Evolutionary conservation across 495 filamentous ascomycete genomes (phyloP).

Genomic region (Aspergillus affinis): DNA sequence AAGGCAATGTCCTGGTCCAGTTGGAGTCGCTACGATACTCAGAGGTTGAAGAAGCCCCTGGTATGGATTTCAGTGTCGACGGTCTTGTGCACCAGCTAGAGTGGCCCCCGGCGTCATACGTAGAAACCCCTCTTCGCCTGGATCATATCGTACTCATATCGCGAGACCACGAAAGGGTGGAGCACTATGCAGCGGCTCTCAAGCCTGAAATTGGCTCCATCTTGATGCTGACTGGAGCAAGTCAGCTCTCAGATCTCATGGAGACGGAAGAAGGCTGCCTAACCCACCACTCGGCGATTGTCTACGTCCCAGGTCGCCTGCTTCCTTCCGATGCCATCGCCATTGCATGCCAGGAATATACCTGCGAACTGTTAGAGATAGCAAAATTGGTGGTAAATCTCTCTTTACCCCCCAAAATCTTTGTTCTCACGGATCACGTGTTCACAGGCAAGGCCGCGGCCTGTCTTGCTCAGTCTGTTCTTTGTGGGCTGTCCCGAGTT

Average conservation of each 20-base stretch:
- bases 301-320: no score
- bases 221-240: not conserved
- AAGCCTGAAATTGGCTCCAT: not conserved
- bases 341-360: not conserved
- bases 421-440: conserved; percentile 1
- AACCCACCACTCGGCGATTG: no score
- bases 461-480: conserved; percentile 31
- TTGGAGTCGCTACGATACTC: conserved; percentile 35
- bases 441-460: conserved; percentile 3
- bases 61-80: conserved; percentile 24
- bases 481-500: conserved; percentile 36
- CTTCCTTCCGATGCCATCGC: conserved; percentile 2
- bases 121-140: conserved; percentile 20
- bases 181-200: conserved; percentile 1
- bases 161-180: conserved; percentile 2
- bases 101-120: conserved; percentile 28
- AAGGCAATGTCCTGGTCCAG: conserved; percentile 27
- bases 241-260: no score
- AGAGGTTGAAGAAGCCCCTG: conserved; percentile 33
- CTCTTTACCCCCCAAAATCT: not conserved
- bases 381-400: conserved; percentile 16
- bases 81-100: conserved; percentile 32
- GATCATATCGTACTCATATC: conserved; percentile 24
- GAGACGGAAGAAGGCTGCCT: no score
- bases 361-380: conserved; percentile 22